These are phyloP conservation scores for Penicillium steckii DNA, from an alignment of 495 filamentous ascomycete genomes.

Conservation along the genomic window DNA sequence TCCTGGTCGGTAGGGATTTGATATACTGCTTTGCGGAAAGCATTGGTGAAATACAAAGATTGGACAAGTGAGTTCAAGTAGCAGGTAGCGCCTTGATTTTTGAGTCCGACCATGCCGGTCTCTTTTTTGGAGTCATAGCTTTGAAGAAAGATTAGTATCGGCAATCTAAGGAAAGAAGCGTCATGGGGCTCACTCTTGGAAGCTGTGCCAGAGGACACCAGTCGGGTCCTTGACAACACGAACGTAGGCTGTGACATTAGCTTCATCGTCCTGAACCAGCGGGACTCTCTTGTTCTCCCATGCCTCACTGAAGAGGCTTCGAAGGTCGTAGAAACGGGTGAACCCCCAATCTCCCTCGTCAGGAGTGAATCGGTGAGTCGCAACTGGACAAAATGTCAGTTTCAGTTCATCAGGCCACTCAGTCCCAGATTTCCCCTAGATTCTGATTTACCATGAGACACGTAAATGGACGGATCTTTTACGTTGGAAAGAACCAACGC, in stretches of 20 bases:
- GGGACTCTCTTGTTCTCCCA: slow-evolving; percentile 69
- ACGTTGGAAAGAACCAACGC: slow-evolving; percentile 90
- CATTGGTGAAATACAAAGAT: slow-evolving; percentile 95
- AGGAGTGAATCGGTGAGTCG: slow-evolving; percentile 87
- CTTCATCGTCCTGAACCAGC: slow-evolving; percentile 84
- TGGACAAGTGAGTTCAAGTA: slow-evolving; percentile 97
- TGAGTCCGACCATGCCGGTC: slow-evolving; percentile 94
- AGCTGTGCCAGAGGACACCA: slow-evolving; percentile 98
- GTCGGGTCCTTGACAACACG: slow-evolving; percentile 95
- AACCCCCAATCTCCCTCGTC: slow-evolving; percentile 99
- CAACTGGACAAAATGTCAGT: slow-evolving; percentile 35
- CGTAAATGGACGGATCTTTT: slow-evolving; percentile 77
- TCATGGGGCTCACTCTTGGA: slow-evolving; percentile 66
- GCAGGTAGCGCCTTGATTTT: slow-evolving; percentile 97
- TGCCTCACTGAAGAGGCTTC: slow-evolving; percentile 70
- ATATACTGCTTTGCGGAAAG: slow-evolving; percentile 95
- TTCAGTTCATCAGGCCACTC: neutral
- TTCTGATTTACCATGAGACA: slow-evolving; percentile 57
- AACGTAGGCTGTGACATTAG: slow-evolving; percentile 89
- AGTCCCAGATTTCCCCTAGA: neutral
- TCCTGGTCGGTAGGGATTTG: slow-evolving; percentile 90
- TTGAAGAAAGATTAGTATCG: neutral
- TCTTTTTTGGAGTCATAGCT: slow-evolving; percentile 98
- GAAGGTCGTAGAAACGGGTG: slow-evolving; percentile 83
- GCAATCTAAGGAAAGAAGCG: neutral